These are phyloP conservation scores for Podaxis sp. DNA, from an alignment of 768 basidiomycete species.

Conservation along the genomic window DNA sequence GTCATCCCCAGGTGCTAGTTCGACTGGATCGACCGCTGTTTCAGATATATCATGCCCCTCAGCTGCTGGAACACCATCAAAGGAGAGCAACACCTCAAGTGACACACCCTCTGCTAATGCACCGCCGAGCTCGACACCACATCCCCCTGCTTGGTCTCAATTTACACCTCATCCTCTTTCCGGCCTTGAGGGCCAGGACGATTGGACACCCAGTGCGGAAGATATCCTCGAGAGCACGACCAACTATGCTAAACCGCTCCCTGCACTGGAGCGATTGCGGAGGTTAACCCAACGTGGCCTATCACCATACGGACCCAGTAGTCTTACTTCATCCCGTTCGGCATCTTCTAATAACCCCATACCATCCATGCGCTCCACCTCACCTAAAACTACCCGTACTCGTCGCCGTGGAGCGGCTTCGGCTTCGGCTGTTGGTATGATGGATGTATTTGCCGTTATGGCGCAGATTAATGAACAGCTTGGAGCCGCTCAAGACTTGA, in stretches of 20 bases:
- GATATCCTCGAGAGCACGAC: conserved; percentile 74
- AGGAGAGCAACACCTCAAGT: conserved; percentile 7
- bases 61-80: conserved; percentile 16
- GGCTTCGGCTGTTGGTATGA: conserved; percentile 49
- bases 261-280: conserved; percentile 67
- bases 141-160: neutral
- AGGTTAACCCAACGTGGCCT: conserved; percentile 32
- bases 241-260: conserved; percentile 61
- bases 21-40: conserved; percentile 5
- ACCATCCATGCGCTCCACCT: neutral
- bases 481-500: conserved; percentile 59
- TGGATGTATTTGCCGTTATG: conserved; percentile 80
- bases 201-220: conserved; percentile 49
- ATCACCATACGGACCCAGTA: conserved; percentile 6
- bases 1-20: conserved; percentile 4
- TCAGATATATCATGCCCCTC: neutral
- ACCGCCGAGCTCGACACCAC: conserved; percentile 5
- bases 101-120: conserved; percentile 9
- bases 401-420: conserved; percentile 17
- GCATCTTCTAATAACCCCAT: neutral
- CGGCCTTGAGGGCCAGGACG: conserved; percentile 22
- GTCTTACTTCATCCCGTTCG: neutral
- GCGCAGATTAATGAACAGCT: conserved; percentile 82
- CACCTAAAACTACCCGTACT: conserved; percentile 13
- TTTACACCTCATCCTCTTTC: conserved; percentile 8